Percentiles rank a stretch among this genome's conserved stretches.
Conservation (phyloP, 176 grass and related monocot genomes). For the Phoenix dactylifera region DNA sequence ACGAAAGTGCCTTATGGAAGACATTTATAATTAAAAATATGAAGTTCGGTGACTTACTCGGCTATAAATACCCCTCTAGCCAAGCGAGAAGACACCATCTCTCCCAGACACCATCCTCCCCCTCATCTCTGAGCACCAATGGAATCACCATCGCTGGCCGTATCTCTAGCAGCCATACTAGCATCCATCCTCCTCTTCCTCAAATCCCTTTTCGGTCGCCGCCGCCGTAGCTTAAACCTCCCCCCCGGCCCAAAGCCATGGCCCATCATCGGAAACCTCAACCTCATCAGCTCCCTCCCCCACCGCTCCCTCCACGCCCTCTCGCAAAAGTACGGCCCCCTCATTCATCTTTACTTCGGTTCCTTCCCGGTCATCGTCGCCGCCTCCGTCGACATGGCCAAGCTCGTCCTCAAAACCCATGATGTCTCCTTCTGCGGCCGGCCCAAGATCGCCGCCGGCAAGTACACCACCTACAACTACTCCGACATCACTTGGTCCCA, state of each 20-base stretch:
- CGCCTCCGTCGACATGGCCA: conserved; percentile 34
- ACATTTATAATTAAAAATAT: too few relatives aligned
- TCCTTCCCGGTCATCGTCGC: conserved; percentile 49
- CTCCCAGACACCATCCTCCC: too few relatives aligned
- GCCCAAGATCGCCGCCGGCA: conserved; percentile 33
- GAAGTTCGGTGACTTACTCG: too few relatives aligned
- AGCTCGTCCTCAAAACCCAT: conserved; percentile 62
- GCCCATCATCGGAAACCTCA: conserved; percentile 57
- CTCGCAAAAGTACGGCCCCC: conserved; percentile 34
- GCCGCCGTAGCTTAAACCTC: conserved; percentile 14
- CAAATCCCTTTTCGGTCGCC: neutral
- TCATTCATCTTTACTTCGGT: conserved; percentile 57
- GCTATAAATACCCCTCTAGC: too few relatives aligned
- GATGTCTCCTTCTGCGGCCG: conserved; percentile 44
- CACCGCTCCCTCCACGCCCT: conserved; percentile 43
- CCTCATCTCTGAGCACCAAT: neutral
- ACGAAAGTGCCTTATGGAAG: too few relatives aligned
- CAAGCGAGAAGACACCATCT: too few relatives aligned
- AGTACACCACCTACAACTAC: conserved; percentile 37
- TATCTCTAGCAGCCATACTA: conserved; percentile 6
- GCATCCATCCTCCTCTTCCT: conserved; percentile 13
- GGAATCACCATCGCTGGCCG: conserved; percentile 9
- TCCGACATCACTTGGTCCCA: conserved; percentile 45
- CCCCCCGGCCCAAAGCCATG: conserved; percentile 53
- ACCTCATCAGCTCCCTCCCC: conserved; percentile 22